Evolutionary conservation across 2,329 filamentous ascomycete genomes (phyloP), one percentile per base, ranked within the genome.

Genomic region (Thermomyces lanuginosus): DNA sequence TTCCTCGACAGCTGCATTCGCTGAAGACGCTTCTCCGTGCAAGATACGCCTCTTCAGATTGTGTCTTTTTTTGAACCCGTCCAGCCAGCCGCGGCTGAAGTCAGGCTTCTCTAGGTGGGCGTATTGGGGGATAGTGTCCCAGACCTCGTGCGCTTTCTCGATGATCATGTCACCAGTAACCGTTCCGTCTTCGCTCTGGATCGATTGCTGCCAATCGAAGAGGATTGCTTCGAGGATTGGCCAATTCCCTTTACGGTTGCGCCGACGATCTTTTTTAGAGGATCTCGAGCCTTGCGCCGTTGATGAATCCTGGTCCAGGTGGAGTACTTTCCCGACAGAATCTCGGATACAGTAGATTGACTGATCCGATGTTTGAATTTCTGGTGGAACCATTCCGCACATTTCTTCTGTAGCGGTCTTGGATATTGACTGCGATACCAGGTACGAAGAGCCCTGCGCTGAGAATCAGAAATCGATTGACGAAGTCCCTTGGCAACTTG

Each of bases 41-140:
- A n/a, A n/a, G n/a, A n/a, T n/a, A n/a, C n/a, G n/a, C n/a, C n/a
- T n/a, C n/a, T n/a, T n/a, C n/a, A 24, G 23, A 5, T 8, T 16
- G 13, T 24, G 12, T 16, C 23, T 14, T 16, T 24, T 16, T 24
- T 15, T 24, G 12, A 24, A 24, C 9, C 23, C 11, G 10, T 14
- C 16, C 16, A 24, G 23, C 23, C 23, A 24, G 5, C 23, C 23
- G 12, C 23, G 16, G 9, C 23, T 24, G 8, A 24, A 24, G 9
- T 24, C 23, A 16, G 23, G 23, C 2, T 14, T 14, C 13, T 24
- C 14, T 14, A 16, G 16, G 17, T 24, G 5, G 5, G n/a, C 14
- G 9, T 24, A 24, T 15, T 24, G 14, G 10, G 23, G 23, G 10
- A 24, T 24, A 8, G 16, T 14, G 3, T n/a, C 14, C 10, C 14